Evolutionary conservation across 805 yeast genomes (phyloP).

Genomic region (Wickerhamiella occidentalis): DNA sequence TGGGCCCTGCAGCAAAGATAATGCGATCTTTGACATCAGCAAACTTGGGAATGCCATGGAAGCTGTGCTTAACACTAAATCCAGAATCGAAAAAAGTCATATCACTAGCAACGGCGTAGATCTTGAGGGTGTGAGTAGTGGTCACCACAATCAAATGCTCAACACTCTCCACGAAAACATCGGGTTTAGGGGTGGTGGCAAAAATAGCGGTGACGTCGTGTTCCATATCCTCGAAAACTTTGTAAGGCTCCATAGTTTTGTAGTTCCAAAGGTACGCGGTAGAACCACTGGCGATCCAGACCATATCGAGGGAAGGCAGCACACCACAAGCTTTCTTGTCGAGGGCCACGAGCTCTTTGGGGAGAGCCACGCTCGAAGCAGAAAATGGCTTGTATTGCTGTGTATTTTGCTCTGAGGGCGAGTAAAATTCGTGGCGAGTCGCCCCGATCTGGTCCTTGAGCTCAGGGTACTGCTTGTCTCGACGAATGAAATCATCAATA

Average conservation of each 20-base stretch:
- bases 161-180: conserved; percentile 68
- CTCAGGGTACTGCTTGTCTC: conserved; percentile 19
- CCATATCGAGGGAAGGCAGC: conserved; percentile 63
- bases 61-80: conserved; percentile 52
- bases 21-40: conserved; percentile 61
- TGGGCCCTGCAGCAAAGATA: conserved; percentile 69
- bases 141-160: conserved; percentile 62
- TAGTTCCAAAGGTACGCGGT: conserved; percentile 79
- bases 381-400: conserved; percentile 17
- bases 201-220: conserved; percentile 67
- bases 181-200: conserved; percentile 68
- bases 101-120: conserved; percentile 59
- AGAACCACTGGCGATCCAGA: conserved; percentile 79
- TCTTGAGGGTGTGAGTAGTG: conserved; percentile 66
- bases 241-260: conserved; percentile 48
- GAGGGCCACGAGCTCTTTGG: conserved; percentile 12
- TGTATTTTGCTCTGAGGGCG: background rate
- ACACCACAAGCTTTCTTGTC: conserved; percentile 51
- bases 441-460: conserved; percentile 18
- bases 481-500: conserved; percentile 19
- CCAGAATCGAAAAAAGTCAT: conserved; percentile 72
- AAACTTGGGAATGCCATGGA: conserved; percentile 25
- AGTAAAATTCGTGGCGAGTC: conserved; percentile 16
- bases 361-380: conserved; percentile 15
- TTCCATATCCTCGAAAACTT: conserved; percentile 68